These are phyloP conservation scores for Circinella minor DNA, from an alignment of 371 early-diverging fungal genomes.

Conservation along the genomic window DNA sequence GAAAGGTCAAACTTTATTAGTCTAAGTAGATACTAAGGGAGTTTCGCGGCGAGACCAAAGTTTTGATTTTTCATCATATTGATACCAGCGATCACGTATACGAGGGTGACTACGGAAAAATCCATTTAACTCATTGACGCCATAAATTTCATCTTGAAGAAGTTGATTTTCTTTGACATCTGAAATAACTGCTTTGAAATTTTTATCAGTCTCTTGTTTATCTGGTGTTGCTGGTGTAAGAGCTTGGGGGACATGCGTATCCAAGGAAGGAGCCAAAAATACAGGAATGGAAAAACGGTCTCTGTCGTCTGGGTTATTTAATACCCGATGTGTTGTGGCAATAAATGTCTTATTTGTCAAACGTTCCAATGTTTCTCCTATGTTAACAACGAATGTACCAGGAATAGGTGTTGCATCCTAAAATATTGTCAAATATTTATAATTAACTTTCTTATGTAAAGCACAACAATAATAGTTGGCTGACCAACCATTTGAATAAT, in stretches of 20 bases:
- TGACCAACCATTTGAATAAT: no score
- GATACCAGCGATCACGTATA: conserved; percentile 37
- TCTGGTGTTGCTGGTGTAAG: neutral
- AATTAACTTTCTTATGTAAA: neutral
- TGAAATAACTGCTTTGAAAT: conserved; percentile 16
- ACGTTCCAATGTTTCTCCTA: conserved; percentile 68
- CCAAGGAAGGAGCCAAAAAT: conserved; percentile 51
- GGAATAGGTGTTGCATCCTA: conserved; percentile 60
- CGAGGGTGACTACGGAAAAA: conserved; percentile 33
- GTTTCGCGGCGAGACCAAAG: conserved; percentile 27
- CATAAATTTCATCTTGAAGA: conserved; percentile 40
- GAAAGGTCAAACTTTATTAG: neutral
- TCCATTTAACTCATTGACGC: conserved; percentile 35
- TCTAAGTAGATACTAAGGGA: neutral
- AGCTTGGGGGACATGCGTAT: conserved; percentile 41
- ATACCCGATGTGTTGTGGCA: conserved; percentile 68
- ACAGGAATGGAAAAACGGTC: conserved; percentile 61
- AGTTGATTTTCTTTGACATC: conserved; percentile 41
- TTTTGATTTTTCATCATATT: conserved; percentile 22
- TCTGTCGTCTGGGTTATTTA: conserved; percentile 37
- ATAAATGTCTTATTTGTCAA: conserved; percentile 55
- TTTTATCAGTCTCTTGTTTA: neutral
- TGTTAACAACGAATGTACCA: conserved; percentile 68
- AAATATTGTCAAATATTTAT: neutral
- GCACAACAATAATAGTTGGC: neutral